These are phyloP conservation scores for Neonectria neomacrospora DNA, from an alignment of 2,329 filamentous ascomycete genomes.

Conservation along the genomic window DNA sequence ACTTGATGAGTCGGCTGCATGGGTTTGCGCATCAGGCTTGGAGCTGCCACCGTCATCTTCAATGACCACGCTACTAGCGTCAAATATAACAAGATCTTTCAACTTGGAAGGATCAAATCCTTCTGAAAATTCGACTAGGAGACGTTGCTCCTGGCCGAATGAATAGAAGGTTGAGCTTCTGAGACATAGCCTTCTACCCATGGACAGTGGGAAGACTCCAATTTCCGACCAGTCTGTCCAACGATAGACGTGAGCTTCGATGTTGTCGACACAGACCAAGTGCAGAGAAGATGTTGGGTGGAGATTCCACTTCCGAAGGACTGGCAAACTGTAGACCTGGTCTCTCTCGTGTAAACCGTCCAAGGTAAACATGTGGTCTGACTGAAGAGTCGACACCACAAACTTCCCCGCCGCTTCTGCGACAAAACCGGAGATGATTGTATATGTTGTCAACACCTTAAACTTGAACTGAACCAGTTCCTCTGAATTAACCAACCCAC, in stretches of 20 bases:
- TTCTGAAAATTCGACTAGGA: slow-evolving; percentile 28
- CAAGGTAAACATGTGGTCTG: slow-evolving; percentile 46
- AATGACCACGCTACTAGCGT: slow-evolving; percentile 19
- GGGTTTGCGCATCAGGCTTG: slow-evolving; percentile 5
- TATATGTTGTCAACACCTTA: slow-evolving; percentile 36
- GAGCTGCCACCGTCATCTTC: background rate
- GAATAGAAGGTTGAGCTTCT: slow-evolving; percentile 38
- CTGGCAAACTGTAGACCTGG: slow-evolving; percentile 14
- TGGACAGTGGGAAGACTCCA: slow-evolving; percentile 23
- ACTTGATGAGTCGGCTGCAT: slow-evolving; percentile 6
- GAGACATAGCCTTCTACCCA: slow-evolving; percentile 30
- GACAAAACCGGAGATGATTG: slow-evolving; percentile 44
- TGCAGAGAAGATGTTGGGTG: slow-evolving; percentile 39
- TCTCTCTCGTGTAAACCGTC: slow-evolving; percentile 35
- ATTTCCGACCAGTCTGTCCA: slow-evolving; percentile 47
- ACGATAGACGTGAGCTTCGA: slow-evolving; percentile 37
- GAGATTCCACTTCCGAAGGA: slow-evolving; percentile 33
- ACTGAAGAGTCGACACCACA: slow-evolving; percentile 46
- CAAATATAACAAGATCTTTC: slow-evolving; percentile 24
- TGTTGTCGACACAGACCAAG: slow-evolving; percentile 43
- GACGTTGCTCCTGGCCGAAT: slow-evolving; percentile 27
- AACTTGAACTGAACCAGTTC: slow-evolving; percentile 38
- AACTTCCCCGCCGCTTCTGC: slow-evolving; percentile 44
- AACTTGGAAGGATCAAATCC: background rate
- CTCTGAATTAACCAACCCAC: slow-evolving; percentile 17